Evolutionary conservation across 2,329 filamentous ascomycete genomes (phyloP).

Genomic region (Neocatenulostroma microsporum): DNA sequence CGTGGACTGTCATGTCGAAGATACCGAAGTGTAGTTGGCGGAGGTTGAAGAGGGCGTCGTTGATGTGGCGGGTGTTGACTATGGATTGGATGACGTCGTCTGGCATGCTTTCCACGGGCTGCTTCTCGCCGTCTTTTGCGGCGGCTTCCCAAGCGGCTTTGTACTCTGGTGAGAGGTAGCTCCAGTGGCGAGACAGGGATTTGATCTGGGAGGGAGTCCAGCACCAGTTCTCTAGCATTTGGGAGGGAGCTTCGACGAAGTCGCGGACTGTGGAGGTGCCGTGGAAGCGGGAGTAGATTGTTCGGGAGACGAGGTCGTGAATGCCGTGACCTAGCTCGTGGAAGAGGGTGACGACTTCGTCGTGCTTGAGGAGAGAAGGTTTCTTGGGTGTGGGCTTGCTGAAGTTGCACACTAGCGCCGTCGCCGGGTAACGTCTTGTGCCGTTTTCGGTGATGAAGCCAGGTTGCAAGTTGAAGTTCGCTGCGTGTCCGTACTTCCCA

Average conservation of each 20-base stretch:
- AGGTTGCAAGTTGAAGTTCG: conserved; percentile 75
- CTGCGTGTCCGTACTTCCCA: conserved; percentile 78
- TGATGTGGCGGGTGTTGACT: conserved; percentile 71
- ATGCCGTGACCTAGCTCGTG: conserved; percentile 53
- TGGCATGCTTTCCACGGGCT: conserved; percentile 61
- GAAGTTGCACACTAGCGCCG: conserved; percentile 78
- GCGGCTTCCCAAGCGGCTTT: conserved; percentile 36
- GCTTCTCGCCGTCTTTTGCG: conserved; percentile 22
- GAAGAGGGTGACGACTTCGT: conserved; percentile 76
- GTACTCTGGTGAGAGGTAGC: conserved; percentile 41
- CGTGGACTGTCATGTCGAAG: conserved; percentile 77
- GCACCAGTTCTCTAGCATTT: conserved; percentile 51
- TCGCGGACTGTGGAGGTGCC: conserved; percentile 44
- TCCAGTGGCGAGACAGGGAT: conserved; percentile 64
- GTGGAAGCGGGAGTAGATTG: conserved; percentile 46
- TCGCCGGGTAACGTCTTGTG: conserved; percentile 65
- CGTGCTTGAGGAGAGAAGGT: conserved; percentile 71
- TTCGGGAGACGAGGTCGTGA: conserved; percentile 44
- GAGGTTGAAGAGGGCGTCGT: conserved; percentile 70
- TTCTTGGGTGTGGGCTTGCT: conserved; percentile 70
- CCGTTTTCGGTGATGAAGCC: conserved; percentile 53
- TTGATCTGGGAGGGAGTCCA: conserved; percentile 46
- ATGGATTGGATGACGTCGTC: conserved; percentile 67
- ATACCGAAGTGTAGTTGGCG: conserved; percentile 73
- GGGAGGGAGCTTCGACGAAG: conserved; percentile 45